A percentile compares a stretch with the other conserved stretches of the same genome.
These are phyloP conservation scores for Ophiostoma novo-ulmi DNA, from an alignment of 2,329 filamentous ascomycete genomes.

Conservation along the genomic window DNA sequence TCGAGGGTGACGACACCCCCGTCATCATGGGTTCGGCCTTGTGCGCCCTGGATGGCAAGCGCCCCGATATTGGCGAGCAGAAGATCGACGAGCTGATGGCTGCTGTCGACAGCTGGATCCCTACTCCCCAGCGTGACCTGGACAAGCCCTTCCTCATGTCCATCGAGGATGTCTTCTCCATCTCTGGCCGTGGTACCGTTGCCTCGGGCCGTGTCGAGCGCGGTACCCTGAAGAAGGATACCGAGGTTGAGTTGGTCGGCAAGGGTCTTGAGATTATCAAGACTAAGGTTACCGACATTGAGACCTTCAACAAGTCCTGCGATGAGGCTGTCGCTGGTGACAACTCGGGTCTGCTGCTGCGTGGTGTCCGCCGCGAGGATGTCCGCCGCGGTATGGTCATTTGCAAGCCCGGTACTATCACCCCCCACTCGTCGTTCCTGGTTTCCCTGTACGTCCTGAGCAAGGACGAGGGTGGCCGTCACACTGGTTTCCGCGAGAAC, in stretches of 20 bases:
- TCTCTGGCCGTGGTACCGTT: slow-evolving; percentile 90
- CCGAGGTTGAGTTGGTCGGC: slow-evolving; percentile 90
- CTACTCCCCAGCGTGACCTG: slow-evolving; percentile 84
- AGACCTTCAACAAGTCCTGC: slow-evolving; percentile 99
- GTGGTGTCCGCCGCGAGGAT: slow-evolving; percentile 94
- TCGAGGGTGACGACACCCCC: slow-evolving; percentile 96
- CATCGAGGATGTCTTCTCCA: slow-evolving; percentile 88
- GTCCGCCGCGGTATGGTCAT: slow-evolving; percentile 93
- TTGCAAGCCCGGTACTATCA: slow-evolving; percentile 73
- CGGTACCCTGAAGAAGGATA: slow-evolving; percentile 86
- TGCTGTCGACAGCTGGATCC: slow-evolving; percentile 93
- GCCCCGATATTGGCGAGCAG: slow-evolving; percentile 75
- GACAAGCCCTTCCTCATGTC: slow-evolving; percentile 99
- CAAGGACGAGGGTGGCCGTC: slow-evolving; percentile 96
- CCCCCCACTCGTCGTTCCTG: slow-evolving; percentile 86
- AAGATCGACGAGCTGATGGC: slow-evolving; percentile 90
- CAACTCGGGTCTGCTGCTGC: slow-evolving; percentile 94
- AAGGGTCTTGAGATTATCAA: slow-evolving; percentile 78
- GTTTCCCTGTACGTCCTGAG: slow-evolving; percentile 93
- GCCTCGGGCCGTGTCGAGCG: slow-evolving; percentile 96
- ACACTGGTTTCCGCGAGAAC: slow-evolving; percentile 92
- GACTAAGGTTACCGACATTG: slow-evolving; percentile 99
- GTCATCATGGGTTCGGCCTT: slow-evolving; percentile 96
- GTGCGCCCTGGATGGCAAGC: slow-evolving; percentile 82
- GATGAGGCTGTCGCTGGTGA: slow-evolving; percentile 94